phyloP scores from a whole-genome alignment of 495 filamentous ascomycete genomes.

The Lindgomyces ingoldianus region DNA sequence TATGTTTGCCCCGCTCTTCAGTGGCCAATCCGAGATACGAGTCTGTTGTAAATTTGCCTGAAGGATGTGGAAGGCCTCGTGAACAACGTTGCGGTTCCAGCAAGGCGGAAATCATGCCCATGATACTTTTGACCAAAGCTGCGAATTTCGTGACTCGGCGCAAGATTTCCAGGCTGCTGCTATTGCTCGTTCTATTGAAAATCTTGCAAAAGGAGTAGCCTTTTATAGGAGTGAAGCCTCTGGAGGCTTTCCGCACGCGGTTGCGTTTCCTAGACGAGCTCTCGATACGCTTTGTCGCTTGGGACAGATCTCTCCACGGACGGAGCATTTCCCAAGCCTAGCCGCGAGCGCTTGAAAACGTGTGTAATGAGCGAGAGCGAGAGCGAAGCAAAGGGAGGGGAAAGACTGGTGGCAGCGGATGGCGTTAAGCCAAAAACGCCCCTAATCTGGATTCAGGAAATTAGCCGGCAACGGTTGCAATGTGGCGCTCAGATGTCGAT shows the following conservation, averaged over 20 bases:
- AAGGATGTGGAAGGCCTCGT: neutral
- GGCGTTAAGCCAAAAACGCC: neutral
- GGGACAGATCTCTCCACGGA: neutral
- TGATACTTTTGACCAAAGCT: neutral
- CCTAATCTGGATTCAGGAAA: neutral
- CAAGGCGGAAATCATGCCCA: too few species aligned
- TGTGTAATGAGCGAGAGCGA: neutral
- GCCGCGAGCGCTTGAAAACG: neutral
- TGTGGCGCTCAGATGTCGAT: conserved; percentile 6
- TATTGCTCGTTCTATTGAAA: too few species aligned
- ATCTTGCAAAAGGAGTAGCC: too few species aligned
- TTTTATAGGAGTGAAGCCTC: too few species aligned
- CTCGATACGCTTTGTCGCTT: neutral
- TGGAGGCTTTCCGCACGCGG: neutral
- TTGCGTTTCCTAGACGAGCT: neutral
- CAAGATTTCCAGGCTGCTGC: neutral
- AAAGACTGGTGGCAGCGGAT: neutral
- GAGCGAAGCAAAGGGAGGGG: neutral
- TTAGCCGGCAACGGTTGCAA: conserved; percentile 1
- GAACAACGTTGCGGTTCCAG: neutral
- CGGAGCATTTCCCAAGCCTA: neutral
- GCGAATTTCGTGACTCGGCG: neutral
- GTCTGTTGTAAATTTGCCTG: neutral
- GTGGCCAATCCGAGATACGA: neutral
- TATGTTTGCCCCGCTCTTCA: too few species aligned